A percentile compares a stretch with the other conserved stretches of the same genome.
Conservation (phyloP, 805 yeast species). For the Grigorovia transvaalensis region DNA sequence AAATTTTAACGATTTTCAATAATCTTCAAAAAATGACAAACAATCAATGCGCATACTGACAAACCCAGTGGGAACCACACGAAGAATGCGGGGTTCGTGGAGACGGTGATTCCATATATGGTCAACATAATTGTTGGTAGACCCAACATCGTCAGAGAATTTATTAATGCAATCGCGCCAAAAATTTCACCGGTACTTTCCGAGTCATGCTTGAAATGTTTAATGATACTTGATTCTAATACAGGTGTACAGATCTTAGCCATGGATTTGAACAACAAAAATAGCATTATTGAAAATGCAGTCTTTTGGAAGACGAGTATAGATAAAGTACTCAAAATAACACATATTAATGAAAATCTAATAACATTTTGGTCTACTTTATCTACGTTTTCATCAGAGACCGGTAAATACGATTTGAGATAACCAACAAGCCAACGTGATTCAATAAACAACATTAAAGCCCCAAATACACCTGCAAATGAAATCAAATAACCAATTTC, state of each 20-base stretch:
- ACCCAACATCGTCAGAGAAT: slow-evolving; percentile 38
- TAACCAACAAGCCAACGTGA: slow-evolving; percentile 39
- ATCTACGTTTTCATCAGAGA: slow-evolving; percentile 40
- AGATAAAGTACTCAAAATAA: slow-evolving; percentile 30
- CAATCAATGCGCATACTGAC: neutral
- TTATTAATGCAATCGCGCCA: slow-evolving; percentile 56
- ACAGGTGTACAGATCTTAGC: slow-evolving; percentile 48
- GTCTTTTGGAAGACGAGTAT: slow-evolving; percentile 21
- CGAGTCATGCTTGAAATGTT: slow-evolving; percentile 46
- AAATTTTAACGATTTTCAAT: neutral
- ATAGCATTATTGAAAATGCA: slow-evolving; percentile 19
- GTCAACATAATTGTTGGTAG: slow-evolving; percentile 41
- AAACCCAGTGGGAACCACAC: slow-evolving; percentile 22
- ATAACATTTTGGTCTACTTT: slow-evolving; percentile 36
- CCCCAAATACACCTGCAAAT: slow-evolving; percentile 38
- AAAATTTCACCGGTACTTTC: slow-evolving; percentile 60
- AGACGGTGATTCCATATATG: slow-evolving; percentile 38
- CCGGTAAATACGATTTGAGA: slow-evolving; percentile 29
- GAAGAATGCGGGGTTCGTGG: slow-evolving; percentile 30
- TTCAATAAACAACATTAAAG: slow-evolving; percentile 38
- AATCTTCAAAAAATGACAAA: neutral
- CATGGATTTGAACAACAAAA: slow-evolving; percentile 34
- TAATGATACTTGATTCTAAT: slow-evolving; percentile 47
- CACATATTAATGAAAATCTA: slow-evolving; percentile 26
- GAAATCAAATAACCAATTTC: slow-evolving; percentile 50